Evolutionary conservation across 2,329 filamentous ascomycete species (phyloP), one percentile per base, ranked within the genome.

Genomic region (Trichothecium sympodiale): DNA sequence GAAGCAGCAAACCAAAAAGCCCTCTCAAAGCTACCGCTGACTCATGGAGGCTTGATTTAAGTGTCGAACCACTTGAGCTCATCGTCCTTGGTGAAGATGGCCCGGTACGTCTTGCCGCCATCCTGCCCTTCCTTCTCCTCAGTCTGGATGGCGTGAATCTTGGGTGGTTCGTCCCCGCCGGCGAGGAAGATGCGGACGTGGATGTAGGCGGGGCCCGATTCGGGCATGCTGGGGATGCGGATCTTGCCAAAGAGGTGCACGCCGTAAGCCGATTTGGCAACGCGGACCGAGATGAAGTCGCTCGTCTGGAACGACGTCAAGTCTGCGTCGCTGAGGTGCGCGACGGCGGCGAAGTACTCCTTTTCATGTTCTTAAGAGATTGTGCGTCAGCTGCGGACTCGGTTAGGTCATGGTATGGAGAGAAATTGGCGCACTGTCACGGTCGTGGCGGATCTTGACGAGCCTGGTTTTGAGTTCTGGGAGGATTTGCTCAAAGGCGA

Each of bases 131-230:
- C 91, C 71, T 91, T 91, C 64, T 95, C 94, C 43, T 95, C 64
- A 3, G 87, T 88, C 74, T 95, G 95, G 25, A 89, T 87, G 54
- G 94, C 86, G 43, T 89, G 76, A 69, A 87, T 69, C 73, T 94
- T 87, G 25, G 88, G 86, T 31, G 86, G 82, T 55, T 85, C 83
- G 42, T 94, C 71, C 8, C 84, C 80, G 7, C 94, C 76, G 57
- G 94, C 85, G 41, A 94, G 77, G 53, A 79, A 91, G 35, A 94
- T 83, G 62, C 95, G 88, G 45, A 95, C 73, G 59, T 95, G 94
- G 5, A 83, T 77, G 38, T 94, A 70, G 0, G 81, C 60, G 40
- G 80, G 79, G 43, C 78, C 78, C 35, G 65, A 62, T 34, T 65
- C 62, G 27, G 69, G 57, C 27, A 49, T 23, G 29, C 41, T 46